phyloP scores from a whole-genome alignment of 192 early-diverging fungal species.

The Endogone sp. region DNA sequence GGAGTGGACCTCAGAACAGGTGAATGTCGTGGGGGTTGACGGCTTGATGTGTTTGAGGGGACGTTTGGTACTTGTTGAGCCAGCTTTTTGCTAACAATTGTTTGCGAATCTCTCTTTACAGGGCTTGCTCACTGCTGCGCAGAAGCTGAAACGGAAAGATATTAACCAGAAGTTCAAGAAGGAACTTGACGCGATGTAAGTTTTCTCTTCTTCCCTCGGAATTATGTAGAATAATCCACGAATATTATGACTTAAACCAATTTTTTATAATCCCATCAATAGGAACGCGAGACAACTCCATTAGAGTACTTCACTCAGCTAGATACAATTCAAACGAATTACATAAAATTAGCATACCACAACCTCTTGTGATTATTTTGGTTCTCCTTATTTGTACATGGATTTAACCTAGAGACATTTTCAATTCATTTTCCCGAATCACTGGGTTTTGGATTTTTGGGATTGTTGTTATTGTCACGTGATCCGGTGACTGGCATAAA shows the following conservation, averaged over 20 bases:
- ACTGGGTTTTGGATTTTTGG: too few relatives aligned
- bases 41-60: constrained; percentile 13
- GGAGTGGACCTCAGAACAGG: constrained; percentile 91
- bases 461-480: too few relatives aligned
- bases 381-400: not conserved
- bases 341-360: too few relatives aligned
- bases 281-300: not conserved
- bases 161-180: constrained; percentile 63
- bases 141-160: constrained; percentile 83
- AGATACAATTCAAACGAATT: not conserved
- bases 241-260: too few relatives aligned
- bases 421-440: too few relatives aligned
- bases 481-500: too few relatives aligned
- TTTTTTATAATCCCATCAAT: too few relatives aligned
- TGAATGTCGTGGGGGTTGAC: constrained; percentile 38
- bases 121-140: constrained; percentile 88
- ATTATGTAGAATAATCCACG: constrained; percentile 2
- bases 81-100: not conserved
- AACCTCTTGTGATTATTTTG: not conserved
- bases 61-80: not conserved
- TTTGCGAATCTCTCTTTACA: constrained; percentile 6
- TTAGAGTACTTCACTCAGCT: not conserved
- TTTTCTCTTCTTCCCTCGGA: not conserved
- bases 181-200: constrained; percentile 55
- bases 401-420: not conserved